Evolutionary conservation across 345 rosid species (phyloP).

Genomic region (Corymbia maculata): DNA sequence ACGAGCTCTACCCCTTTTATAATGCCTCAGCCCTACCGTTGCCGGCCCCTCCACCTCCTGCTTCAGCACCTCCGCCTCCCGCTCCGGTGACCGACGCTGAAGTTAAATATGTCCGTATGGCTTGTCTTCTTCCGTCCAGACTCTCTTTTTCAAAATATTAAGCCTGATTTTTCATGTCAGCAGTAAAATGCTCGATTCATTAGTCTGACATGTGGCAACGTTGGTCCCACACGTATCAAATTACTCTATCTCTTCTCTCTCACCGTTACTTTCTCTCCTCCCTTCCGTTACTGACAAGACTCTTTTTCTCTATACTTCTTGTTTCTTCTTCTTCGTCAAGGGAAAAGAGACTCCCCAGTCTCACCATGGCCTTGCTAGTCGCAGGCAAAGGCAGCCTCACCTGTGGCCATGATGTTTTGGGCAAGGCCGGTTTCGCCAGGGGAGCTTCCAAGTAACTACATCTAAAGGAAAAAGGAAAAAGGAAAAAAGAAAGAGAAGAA

Average conservation of each 20-base stretch:
- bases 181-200: too few relatives aligned
- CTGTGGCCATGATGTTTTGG: neutral
- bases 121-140: neutral
- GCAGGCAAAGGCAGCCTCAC: neutral
- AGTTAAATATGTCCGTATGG: neutral
- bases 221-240: too few relatives aligned
- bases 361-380: neutral
- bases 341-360: too few relatives aligned
- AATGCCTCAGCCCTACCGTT: neutral
- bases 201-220: too few relatives aligned
- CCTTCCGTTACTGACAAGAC: too few relatives aligned
- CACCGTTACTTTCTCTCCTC: too few relatives aligned
- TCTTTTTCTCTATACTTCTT: too few relatives aligned
- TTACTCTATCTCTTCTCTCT: too few relatives aligned
- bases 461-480: neutral
- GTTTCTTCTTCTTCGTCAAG: too few relatives aligned
- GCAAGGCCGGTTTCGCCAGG: neutral
- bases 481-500: too few relatives aligned
- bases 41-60: neutral
- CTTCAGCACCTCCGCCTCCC: neutral
- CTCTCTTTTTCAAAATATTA: neutral
- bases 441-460: neutral
- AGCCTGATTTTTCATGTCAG: neutral
- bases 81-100: neutral
- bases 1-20: neutral